These are phyloP conservation scores for Rostrohypoxylon terebratum DNA, from an alignment of 495 filamentous ascomycete species.

Conservation along the genomic window DNA sequence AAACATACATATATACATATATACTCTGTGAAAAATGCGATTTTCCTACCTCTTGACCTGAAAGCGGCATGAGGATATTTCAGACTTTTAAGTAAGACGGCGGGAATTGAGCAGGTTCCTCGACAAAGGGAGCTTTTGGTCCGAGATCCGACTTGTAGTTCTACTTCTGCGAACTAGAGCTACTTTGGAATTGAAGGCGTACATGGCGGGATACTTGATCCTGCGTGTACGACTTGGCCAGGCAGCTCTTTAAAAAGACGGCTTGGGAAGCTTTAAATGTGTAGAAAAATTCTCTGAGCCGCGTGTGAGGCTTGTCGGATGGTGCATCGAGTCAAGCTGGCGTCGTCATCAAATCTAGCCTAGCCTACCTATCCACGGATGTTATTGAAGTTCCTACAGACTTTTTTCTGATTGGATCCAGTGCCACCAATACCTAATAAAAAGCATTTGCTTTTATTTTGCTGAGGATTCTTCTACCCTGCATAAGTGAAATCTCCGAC, in stretches of 20 bases:
- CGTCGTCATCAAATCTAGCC: not conserved
- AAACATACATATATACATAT: too few relatives aligned
- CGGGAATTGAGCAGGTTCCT: slow-evolving; percentile 12
- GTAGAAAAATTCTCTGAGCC: not conserved
- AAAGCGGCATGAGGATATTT: not conserved
- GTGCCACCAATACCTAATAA: too few relatives aligned
- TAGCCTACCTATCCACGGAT: not conserved
- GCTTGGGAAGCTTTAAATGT: not conserved
- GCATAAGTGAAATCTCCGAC: not conserved
- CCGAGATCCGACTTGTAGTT: slow-evolving; percentile 28
- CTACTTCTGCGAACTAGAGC: not conserved
- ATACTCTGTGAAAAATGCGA: not conserved
- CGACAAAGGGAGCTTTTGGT: slow-evolving; percentile 27
- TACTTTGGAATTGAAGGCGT: not conserved
- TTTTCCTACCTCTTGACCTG: not conserved
- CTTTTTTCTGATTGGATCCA: not conserved
- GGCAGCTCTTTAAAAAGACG: slow-evolving; percentile 4
- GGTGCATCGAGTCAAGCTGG: slow-evolving; percentile 7
- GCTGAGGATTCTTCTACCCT: not conserved
- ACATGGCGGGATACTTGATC: not conserved
- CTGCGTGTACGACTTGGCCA: slow-evolving; percentile 15
- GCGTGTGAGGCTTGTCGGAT: slow-evolving; percentile 17
- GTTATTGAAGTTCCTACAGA: not conserved
- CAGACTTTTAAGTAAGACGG: slow-evolving; percentile 18
- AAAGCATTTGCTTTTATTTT: not conserved